phyloP scores from a whole-genome alignment of 2,329 filamentous ascomycete species.

The Aspergillus novofumigatus region DNA sequence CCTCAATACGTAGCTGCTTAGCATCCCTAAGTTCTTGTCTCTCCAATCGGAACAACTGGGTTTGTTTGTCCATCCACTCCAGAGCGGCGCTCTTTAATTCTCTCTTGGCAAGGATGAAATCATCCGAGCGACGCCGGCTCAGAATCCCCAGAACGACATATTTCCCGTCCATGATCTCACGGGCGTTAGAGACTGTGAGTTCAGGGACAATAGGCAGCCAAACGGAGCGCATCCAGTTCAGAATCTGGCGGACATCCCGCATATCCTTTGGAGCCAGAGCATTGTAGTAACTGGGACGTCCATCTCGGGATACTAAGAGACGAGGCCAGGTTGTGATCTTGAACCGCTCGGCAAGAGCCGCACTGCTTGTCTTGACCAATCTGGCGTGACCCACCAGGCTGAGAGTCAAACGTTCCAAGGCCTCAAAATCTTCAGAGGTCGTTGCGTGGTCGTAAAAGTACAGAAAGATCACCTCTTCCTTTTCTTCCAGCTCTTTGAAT shows the following conservation, averaged over 20 bases:
- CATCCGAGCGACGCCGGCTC: constrained; percentile 71
- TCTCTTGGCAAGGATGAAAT: constrained; percentile 71
- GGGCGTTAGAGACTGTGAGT: constrained; percentile 82
- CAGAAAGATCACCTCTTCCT: constrained; percentile 91
- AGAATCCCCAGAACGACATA: constrained; percentile 91
- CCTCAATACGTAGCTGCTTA: constrained; percentile 92
- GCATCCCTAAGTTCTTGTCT: constrained; percentile 88
- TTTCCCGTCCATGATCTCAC: constrained; percentile 92
- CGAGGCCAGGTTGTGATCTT: constrained; percentile 98
- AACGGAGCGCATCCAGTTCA: constrained; percentile 91
- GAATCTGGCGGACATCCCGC: constrained; percentile 75
- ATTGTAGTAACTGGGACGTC: constrained; percentile 84
- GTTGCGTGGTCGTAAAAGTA: constrained; percentile 98
- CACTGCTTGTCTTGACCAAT: constrained; percentile 84
- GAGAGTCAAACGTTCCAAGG: constrained; percentile 79
- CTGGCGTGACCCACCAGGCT: constrained; percentile 88
- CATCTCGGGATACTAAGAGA: constrained; percentile 81
- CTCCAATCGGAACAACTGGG: constrained; percentile 85
- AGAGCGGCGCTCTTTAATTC: constrained; percentile 94
- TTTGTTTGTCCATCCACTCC: constrained; percentile 98
- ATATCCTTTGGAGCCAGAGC: constrained; percentile 86
- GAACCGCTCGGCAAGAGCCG: constrained; percentile 71
- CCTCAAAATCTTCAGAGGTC: constrained; percentile 83
- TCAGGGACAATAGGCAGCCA: constrained; percentile 97
- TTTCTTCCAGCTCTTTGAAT: constrained; percentile 81